A percentile compares a stretch with the other conserved stretches of the same genome.
Evolutionary conservation across 2,329 filamentous ascomycete species (phyloP).

Genomic region (Exophiala sp.): DNA sequence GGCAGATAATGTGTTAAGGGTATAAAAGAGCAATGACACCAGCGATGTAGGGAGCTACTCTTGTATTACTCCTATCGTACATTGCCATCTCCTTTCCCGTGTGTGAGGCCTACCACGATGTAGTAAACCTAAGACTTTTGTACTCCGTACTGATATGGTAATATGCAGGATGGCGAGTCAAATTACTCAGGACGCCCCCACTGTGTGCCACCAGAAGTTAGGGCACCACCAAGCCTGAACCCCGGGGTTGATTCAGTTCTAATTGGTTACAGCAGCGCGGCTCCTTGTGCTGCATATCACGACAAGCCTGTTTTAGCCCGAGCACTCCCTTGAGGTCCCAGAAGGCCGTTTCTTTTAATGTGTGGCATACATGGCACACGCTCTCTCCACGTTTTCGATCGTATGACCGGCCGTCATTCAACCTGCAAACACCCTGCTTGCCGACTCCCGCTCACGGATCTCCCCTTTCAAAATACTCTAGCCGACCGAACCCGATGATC

Average conservation of each 20-base stretch:
- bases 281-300: conserved; percentile 20
- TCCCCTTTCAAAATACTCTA: neutral
- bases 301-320: conserved; percentile 17
- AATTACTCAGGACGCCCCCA: neutral
- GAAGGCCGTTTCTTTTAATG: no score
- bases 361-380: conserved; percentile 3
- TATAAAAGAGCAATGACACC: neutral
- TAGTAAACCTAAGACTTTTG: neutral
- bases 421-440: neutral
- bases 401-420: neutral
- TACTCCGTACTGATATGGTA: neutral
- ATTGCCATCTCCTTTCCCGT: neutral
- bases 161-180: neutral
- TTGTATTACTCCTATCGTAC: no score
- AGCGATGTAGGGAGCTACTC: neutral
- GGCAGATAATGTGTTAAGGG: neutral
- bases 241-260: conserved; percentile 1
- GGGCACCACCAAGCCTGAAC: conserved; percentile 2
- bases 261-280: conserved; percentile 20
- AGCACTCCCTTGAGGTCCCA: conserved; percentile 12
- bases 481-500: conserved; percentile 21
- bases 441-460: neutral
- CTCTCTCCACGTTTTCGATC: neutral
- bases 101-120: neutral
- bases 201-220: conserved; percentile 2